These are phyloP conservation scores for Mrakia hoshinonis DNA, from an alignment of 768 basidiomycete species.

Conservation along the genomic window DNA sequence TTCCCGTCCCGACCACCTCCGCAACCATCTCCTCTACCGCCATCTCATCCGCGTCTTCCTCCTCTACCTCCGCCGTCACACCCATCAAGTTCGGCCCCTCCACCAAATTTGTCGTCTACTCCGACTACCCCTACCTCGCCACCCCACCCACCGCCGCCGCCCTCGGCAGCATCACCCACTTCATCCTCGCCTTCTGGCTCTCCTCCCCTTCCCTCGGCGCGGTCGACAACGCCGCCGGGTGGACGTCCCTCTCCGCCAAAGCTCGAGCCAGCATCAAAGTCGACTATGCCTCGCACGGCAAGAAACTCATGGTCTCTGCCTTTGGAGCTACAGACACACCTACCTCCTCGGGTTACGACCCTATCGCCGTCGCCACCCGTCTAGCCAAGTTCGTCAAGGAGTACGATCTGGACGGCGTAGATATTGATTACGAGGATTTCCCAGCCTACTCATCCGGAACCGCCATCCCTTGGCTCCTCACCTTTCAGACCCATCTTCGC, in stretches of 20 bases:
- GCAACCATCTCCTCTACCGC: too few species aligned
- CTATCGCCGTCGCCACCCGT: slow-evolving; percentile 11
- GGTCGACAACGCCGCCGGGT: slow-evolving; percentile 15
- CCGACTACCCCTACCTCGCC: slow-evolving; percentile 9
- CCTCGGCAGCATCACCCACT: slow-evolving; percentile 11
- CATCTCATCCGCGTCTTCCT: too few species aligned
- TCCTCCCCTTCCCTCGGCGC: background rate
- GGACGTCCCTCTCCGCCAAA: background rate
- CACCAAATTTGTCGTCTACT: too few species aligned
- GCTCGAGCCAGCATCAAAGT: background rate
- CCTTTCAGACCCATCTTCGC: background rate
- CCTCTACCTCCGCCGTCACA: too few species aligned
- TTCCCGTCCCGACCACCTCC: too few species aligned
- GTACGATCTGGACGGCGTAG: slow-evolving; percentile 32
- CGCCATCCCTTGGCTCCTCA: slow-evolving; percentile 5
- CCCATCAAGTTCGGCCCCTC: too few species aligned
- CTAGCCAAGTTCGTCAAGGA: slow-evolving; percentile 28
- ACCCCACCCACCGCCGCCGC: background rate
- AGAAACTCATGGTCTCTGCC: slow-evolving; percentile 6
- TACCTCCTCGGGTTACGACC: slow-evolving; percentile 18
- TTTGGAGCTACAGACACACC: slow-evolving; percentile 28
- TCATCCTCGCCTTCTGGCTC: slow-evolving; percentile 21
- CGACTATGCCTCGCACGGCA: slow-evolving; percentile 5
- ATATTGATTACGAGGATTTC: slow-evolving; percentile 32
- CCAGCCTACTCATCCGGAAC: slow-evolving; percentile 18